phyloP scores from a whole-genome alignment of 768 basidiomycete species.

The Tricholomella constricta region DNA sequence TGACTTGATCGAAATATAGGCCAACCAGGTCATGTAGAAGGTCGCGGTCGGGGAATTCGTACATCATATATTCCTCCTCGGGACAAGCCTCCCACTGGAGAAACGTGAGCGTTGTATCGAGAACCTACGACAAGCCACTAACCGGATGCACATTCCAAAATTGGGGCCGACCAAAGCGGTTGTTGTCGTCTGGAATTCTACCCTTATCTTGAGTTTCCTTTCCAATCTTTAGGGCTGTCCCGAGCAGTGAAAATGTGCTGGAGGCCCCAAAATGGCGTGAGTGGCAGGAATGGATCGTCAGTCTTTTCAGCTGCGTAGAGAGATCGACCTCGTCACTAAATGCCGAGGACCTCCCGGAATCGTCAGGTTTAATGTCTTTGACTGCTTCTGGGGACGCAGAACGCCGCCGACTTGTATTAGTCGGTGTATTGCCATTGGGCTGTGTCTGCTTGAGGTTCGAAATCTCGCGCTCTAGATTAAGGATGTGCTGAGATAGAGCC shows the following conservation, averaged over 20 bases:
- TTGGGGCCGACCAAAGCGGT: slow-evolving; percentile 8
- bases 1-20: slow-evolving; percentile 58
- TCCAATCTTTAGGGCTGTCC: slow-evolving; percentile 18
- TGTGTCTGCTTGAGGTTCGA: slow-evolving; percentile 5
- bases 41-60: slow-evolving; percentile 48
- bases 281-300: slow-evolving; percentile 13
- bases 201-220: slow-evolving; percentile 9
- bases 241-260: slow-evolving; percentile 19
- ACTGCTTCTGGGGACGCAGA: background rate
- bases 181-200: background rate
- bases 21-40: slow-evolving; percentile 52
- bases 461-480: slow-evolving; percentile 18
- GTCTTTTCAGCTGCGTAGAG: slow-evolving; percentile 13
- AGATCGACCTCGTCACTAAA: slow-evolving; percentile 11
- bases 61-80: slow-evolving; percentile 22
- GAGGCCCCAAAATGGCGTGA: slow-evolving; percentile 21
- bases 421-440: background rate
- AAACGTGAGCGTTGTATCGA: slow-evolving; percentile 1
- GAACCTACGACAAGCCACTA: slow-evolving; percentile 2
- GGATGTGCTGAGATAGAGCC: slow-evolving; percentile 16
- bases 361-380: background rate
- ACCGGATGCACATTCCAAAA: slow-evolving; percentile 21
- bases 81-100: slow-evolving; percentile 40
- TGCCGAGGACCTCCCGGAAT: background rate
- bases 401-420: background rate